These are phyloP conservation scores for Gynochthodes officinalis DNA, from an alignment of 257 asterid genomes.

Conservation along the genomic window DNA sequence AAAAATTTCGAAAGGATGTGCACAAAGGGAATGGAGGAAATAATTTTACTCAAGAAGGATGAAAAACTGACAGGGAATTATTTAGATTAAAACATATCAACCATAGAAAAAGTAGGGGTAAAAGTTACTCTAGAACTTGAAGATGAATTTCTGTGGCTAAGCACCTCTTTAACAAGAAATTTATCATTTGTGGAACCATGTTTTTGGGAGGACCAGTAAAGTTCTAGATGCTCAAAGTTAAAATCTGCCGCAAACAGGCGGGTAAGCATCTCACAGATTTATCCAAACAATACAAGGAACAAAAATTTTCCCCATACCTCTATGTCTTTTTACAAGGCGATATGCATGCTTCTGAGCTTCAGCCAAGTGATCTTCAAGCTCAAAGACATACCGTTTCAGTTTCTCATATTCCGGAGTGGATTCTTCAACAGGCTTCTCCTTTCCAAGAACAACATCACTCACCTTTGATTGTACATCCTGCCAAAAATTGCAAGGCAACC, in stretches of 20 bases:
- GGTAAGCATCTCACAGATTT: background rate
- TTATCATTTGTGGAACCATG: background rate
- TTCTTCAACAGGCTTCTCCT: slow-evolving; percentile 97
- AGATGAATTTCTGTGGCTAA: background rate
- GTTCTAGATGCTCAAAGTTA: background rate
- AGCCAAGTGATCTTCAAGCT: slow-evolving; percentile 91
- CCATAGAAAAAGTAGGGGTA: background rate
- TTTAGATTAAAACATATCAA: background rate
- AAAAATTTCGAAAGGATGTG: background rate
- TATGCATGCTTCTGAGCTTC: slow-evolving; percentile 98
- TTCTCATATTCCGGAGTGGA: slow-evolving; percentile 86
- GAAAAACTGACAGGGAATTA: background rate
- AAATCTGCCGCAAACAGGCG: background rate
- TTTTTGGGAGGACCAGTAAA: background rate
- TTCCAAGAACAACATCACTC: slow-evolving; percentile 96
- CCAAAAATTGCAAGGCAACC: slow-evolving; percentile 21
- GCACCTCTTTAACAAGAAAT: background rate
- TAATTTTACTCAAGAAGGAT: background rate
- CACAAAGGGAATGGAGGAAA: background rate
- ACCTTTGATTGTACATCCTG: slow-evolving; percentile 95
- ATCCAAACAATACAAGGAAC: background rate
- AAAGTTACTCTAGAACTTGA: background rate
- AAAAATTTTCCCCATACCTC: slow-evolving; percentile 42
- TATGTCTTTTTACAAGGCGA: slow-evolving; percentile 95
- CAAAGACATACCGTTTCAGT: slow-evolving; percentile 77